Conservation (phyloP, 768 basidiomycete genomes). For the Paxillus involutus region DNA sequence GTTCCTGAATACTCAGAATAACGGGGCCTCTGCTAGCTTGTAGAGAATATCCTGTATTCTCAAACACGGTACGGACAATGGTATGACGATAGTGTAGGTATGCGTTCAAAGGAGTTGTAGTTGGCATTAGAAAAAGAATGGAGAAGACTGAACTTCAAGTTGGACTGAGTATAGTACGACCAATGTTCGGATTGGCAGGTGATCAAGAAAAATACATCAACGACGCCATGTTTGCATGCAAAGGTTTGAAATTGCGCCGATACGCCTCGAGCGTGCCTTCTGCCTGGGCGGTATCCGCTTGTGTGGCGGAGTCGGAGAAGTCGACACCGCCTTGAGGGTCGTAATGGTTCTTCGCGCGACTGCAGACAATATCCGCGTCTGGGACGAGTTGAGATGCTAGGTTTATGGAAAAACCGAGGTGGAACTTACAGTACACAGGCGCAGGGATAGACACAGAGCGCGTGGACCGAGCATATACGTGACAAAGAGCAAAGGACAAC, state of each 20-base stretch:
- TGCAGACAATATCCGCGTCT: constrained; percentile 80
- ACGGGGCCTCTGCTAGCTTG: background rate
- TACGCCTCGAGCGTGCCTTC: constrained; percentile 47
- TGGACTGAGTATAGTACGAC: no score
- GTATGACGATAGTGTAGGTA: no score
- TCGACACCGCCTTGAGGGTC: constrained; percentile 59
- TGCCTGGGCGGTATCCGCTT: constrained; percentile 39
- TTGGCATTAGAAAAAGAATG: no score
- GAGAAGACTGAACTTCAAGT: no score
- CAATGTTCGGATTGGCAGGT: no score
- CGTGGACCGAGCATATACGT: constrained; percentile 78
- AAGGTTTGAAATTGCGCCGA: constrained; percentile 53
- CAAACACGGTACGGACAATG: no score
- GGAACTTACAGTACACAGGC: constrained; percentile 70
- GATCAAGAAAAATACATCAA: constrained; percentile 60
- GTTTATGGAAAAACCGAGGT: background rate
- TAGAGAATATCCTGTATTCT: background rate
- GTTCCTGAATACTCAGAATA: constrained; percentile 42
- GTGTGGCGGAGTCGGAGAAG: constrained; percentile 59
- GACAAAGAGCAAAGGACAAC: constrained; percentile 72
- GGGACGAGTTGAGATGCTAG: background rate
- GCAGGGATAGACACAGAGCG: constrained; percentile 83
- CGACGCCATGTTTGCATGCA: constrained; percentile 48
- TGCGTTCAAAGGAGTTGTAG: no score
- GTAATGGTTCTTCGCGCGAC: constrained; percentile 80